Base-by-base conservation (phyloP, 2,329 filamentous ascomycete genomes). In the Cercospora berteroae region DNA sequence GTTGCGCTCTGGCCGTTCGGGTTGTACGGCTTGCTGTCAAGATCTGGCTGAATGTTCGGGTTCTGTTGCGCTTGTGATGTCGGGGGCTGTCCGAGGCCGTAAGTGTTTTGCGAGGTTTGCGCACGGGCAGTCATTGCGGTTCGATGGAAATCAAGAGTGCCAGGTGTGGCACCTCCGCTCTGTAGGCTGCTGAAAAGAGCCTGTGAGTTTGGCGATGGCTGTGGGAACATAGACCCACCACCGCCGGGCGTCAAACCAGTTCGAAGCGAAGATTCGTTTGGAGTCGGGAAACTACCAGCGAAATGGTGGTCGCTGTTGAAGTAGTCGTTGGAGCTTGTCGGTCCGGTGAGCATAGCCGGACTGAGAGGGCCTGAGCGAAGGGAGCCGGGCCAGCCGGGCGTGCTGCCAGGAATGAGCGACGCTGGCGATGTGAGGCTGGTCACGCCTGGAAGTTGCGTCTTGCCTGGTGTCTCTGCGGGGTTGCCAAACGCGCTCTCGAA, bases 191-290 rank as follows among this genome's bases (percentile, higher is more conserved):
- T 90, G 80, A 94, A 92, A 6, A 97, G 81, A 60, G 91, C 90
- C 81, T 93, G 90, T 0, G 92, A 92, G 78, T 92, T 96, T 4
- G 93, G 94, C 78, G 91, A 96, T 2, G 93, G 90, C 64, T 90
- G 92, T 65, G 94, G 93, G 83, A 98, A 98, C 93, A 98, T 98
- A 74, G 94, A 96, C 74, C 94, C 94, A 78, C 94, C 93, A 72
- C 94, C 94, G 68, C 95, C 95, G 59, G 95, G 95, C 63, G 95
- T 98, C 72, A 98, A 82, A 65, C 95, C 95, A 68, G 93, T 95
- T 68, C 95, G 87, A 62, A 98, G 83, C 3, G 93, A 96, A 7
- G 94, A 98, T 81, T 99, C 95, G 87, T 97, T 97, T 0, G 94
- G 94, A 4, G 95, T 98, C 4, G 93, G 92, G 77, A 97, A 97